Percentiles rank a stretch among this genome's conserved stretches.
Evolutionary conservation across 176 grass and related monocot genomes (phyloP).

Genomic region (Oryza nivara): DNA sequence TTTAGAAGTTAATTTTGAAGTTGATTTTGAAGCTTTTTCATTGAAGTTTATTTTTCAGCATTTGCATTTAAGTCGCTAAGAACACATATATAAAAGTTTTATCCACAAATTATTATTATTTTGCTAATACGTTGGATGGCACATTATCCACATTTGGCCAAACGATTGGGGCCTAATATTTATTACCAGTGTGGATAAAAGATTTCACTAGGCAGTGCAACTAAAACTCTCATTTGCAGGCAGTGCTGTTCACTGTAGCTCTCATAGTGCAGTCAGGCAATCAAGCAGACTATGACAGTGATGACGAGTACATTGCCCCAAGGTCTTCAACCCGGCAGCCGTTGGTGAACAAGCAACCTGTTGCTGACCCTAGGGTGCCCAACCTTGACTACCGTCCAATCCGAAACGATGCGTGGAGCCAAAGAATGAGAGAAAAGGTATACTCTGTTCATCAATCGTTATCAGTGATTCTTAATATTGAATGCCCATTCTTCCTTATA

Average conservation of each 20-base stretch:
- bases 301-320: slow-evolving; percentile 66
- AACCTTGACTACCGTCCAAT: slow-evolving; percentile 84
- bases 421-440: slow-evolving; percentile 93
- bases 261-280: slow-evolving; percentile 73
- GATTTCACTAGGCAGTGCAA: slow-evolving; percentile 4
- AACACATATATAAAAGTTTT: too few relatives aligned
- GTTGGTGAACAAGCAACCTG: slow-evolving; percentile 61
- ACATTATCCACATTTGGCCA: too few relatives aligned
- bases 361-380: slow-evolving; percentile 60
- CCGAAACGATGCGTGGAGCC: slow-evolving; percentile 90
- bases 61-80: too few relatives aligned
- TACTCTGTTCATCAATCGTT: not conserved
- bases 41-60: too few relatives aligned
- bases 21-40: too few relatives aligned
- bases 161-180: not conserved
- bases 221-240: slow-evolving; percentile 50
- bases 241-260: slow-evolving; percentile 71
- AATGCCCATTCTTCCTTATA: not conserved
- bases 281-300: slow-evolving; percentile 73
- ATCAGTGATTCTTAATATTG: not conserved
- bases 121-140: too few relatives aligned
- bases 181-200: not conserved
- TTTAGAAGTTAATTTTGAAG: too few relatives aligned
- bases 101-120: too few relatives aligned
- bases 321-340: slow-evolving; percentile 61